Conservation (phyloP, 2,329 filamentous ascomycete genomes). For the Colletotrichum sojae region DNA sequence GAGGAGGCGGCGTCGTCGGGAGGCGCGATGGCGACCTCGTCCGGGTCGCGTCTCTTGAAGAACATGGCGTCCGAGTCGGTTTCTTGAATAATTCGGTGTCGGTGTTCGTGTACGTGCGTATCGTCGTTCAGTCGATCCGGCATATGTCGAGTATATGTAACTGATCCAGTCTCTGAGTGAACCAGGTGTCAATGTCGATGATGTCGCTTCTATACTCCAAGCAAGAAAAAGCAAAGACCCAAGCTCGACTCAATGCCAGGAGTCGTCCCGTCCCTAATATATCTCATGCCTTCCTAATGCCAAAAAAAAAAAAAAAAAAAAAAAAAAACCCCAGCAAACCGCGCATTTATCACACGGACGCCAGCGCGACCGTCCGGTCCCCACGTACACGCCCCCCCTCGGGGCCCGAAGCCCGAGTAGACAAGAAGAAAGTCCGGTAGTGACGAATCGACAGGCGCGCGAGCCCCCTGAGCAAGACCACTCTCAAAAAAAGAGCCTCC, state of each 20-base stretch:
- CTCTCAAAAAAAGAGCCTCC: conserved; percentile 30
- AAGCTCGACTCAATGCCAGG: neutral
- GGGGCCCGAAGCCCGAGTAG: neutral
- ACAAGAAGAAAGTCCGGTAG: neutral
- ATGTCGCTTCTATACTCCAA: neutral
- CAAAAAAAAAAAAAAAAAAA: no score
- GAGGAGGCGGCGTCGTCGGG: conserved; percentile 11
- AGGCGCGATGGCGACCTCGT: neutral
- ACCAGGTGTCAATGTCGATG: neutral
- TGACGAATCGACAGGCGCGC: no score
- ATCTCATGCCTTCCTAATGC: neutral
- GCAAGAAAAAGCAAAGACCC: neutral
- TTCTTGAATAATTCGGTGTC: neutral
- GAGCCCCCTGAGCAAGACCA: neutral
- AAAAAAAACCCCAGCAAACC: no score
- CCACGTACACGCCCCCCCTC: neutral
- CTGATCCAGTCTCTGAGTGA: neutral
- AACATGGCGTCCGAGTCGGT: neutral
- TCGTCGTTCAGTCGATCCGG: neutral
- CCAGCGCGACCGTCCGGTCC: neutral
- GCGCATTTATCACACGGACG: neutral
- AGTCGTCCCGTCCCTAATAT: neutral
- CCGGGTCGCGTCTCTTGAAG: conserved; percentile 33
- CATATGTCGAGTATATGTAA: neutral
- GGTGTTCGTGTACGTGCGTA: neutral